These are phyloP conservation scores for Phylloboletellus chloephorus DNA, from an alignment of 1,284 basidiomycete species.

Conservation along the genomic window DNA sequence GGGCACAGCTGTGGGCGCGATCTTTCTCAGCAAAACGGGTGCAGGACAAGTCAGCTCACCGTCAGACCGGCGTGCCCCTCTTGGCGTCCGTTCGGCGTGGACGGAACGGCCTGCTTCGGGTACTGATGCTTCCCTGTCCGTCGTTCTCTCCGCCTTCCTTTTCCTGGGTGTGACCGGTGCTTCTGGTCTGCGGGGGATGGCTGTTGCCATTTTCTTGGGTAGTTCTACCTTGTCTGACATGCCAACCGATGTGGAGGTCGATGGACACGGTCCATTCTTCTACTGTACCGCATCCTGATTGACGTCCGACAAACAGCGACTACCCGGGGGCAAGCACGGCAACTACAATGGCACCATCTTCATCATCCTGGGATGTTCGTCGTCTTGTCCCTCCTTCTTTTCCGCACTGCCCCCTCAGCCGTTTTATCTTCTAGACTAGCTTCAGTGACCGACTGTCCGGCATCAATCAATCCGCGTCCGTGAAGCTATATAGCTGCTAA, in stretches of 20 bases:
- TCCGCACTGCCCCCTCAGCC: too few relatives aligned
- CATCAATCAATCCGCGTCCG: too few relatives aligned
- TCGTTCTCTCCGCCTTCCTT: slow-evolving; percentile 25
- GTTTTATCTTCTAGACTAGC: too few relatives aligned
- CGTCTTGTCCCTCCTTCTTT: too few relatives aligned
- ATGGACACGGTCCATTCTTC: too few relatives aligned
- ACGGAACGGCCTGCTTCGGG: slow-evolving; percentile 14
- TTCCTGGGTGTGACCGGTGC: slow-evolving; percentile 22
- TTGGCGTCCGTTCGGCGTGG: slow-evolving; percentile 16
- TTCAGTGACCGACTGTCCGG: too few relatives aligned
- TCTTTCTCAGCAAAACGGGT: slow-evolving; percentile 11
- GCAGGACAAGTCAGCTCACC: slow-evolving; percentile 17
- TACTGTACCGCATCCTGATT: slow-evolving; percentile 8
- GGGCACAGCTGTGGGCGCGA: slow-evolving; percentile 16
- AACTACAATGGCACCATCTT: not conserved
- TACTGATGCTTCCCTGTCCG: slow-evolving; percentile 11
- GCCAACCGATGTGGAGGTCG: too few relatives aligned
- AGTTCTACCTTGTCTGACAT: slow-evolving; percentile 29
- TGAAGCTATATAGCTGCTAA: too few relatives aligned
- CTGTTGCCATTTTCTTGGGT: slow-evolving; percentile 22
- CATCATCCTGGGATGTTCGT: too few relatives aligned
- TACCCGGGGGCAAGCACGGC: too few relatives aligned
- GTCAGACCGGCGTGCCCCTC: slow-evolving; percentile 28
- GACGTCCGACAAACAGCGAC: too few relatives aligned
- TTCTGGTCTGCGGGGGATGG: slow-evolving; percentile 16